Base-by-base conservation (phyloP, 345 rosid species). In the Linum tenue region DNA sequence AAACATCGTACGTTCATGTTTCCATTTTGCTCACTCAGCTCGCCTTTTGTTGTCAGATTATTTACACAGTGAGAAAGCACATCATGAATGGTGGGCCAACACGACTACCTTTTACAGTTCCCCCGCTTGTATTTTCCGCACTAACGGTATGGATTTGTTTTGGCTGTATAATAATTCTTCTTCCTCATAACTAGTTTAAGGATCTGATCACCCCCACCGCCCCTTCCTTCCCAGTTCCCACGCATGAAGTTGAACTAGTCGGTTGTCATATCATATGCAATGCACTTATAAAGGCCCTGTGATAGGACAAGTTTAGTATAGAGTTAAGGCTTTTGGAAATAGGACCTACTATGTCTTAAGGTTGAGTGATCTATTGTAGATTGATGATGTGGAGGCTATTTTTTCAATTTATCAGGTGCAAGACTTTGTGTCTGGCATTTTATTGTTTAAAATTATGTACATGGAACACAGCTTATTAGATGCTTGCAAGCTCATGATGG, bases 51-150 rank as follows among this genome's bases (percentile, higher is more conserved):
- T 5, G 6, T 48, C 90, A 94, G 99, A 87, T 94, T 66, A 82
- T 94, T 75, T 75, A 75, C 82, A 74, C 80, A 5, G 85, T 94
- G 74, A 88, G 80, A 85, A 84, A 83, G 80, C 88, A 88, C 78
- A 80, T 94, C 67, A 80, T 94, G 77, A 80, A 82, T 56, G 99
- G 97, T 65, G 99, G 99, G 66, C 90, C 92, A 68, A 94, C 75
- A 75, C 95, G 91, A 50, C 79, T 94, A 31, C 85, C 92, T 59
- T 94, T 81, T 78, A 94, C 97, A 63, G 81, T 91, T 82, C 96
- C 99, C 70, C 91, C 99, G 10, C 95, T 94, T 77, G 87, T 88
- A 50, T 84, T 90, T 75, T 84, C 92, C 59, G 79, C 90, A 70
- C 84, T 88, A 56, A 88, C 86, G 97, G 99, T 94, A 65, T 76